A percentile compares a stretch with the other conserved stretches of the same genome.
Conservation (phyloP, 177 flowering plant genomes). For the Vitis hybrid region DNA sequence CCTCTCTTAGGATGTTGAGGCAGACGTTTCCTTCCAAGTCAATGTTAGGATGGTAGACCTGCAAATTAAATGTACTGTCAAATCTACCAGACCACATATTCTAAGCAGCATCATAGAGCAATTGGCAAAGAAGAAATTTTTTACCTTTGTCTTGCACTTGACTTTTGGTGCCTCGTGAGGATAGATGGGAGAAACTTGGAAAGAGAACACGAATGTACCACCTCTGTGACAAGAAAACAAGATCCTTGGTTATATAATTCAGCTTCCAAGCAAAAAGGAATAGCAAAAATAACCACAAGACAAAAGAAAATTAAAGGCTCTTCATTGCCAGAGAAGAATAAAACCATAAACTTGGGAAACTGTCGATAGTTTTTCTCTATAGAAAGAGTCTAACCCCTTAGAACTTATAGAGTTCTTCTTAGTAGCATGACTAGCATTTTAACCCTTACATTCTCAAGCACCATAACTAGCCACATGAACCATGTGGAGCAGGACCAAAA, state of each 20-base stretch:
- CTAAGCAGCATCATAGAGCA: neutral
- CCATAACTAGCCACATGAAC: too few species aligned
- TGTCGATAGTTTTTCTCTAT: too few species aligned
- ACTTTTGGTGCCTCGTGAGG: constrained; percentile 83
- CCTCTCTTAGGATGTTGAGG: constrained; percentile 71
- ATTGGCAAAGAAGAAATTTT: neutral
- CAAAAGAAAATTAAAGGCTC: neutral
- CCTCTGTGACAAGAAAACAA: constrained; percentile 33
- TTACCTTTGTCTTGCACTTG: constrained; percentile 85
- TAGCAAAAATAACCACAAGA: neutral
- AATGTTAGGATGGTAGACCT: constrained; percentile 80
- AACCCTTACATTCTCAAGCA: too few species aligned
- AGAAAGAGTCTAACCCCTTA: too few species aligned
- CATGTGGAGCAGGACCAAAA: too few species aligned
- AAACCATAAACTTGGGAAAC: too few species aligned
- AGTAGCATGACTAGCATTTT: too few species aligned
- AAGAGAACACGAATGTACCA: constrained; percentile 60
- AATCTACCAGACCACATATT: neutral
- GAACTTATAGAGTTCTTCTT: too few species aligned
- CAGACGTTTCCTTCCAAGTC: constrained; percentile 80
- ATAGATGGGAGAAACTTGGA: constrained; percentile 62
- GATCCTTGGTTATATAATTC: neutral
- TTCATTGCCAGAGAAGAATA: too few species aligned
- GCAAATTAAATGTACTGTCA: constrained; percentile 6
- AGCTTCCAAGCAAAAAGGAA: neutral